Conservation (phyloP, 208 protist genomes). For the Crithidia acanthocephali region DNA sequence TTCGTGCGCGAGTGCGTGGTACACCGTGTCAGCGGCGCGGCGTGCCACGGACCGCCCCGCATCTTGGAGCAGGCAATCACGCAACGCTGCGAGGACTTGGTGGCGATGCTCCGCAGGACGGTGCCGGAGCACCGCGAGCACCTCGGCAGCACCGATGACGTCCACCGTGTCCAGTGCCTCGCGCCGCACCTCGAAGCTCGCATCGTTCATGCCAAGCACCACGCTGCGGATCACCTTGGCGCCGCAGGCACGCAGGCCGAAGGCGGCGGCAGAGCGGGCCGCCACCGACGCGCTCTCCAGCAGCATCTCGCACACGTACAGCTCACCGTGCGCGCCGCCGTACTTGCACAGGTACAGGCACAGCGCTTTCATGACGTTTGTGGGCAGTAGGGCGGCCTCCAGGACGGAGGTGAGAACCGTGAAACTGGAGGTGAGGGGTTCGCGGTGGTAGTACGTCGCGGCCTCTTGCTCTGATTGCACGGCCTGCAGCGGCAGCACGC, state of each 20-base stretch:
- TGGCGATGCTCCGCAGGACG: conserved; percentile 49
- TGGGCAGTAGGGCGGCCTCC: conserved; percentile 49
- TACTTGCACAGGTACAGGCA: conserved; percentile 65
- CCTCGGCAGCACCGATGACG: conserved; percentile 32
- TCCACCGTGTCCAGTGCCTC: conserved; percentile 67
- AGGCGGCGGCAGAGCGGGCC: conserved; percentile 52
- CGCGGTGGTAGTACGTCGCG: conserved; percentile 39
- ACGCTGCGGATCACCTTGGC: conserved; percentile 60
- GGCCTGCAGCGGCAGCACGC: conserved; percentile 7
- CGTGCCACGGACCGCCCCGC: conserved; percentile 34
- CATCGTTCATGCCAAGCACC: conserved; percentile 67
- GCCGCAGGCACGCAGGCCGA: conserved; percentile 68
- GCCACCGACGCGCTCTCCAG: conserved; percentile 42
- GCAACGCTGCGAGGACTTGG: conserved; percentile 57
- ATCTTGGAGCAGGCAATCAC: conserved; percentile 68
- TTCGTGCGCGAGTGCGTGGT: conserved; percentile 13
- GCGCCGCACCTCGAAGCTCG: conserved; percentile 45
- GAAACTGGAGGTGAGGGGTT: conserved; percentile 54
- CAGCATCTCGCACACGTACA: conserved; percentile 59
- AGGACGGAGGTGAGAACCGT: conserved; percentile 50
- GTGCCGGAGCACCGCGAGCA: conserved; percentile 44
- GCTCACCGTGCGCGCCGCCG: conserved; percentile 63
- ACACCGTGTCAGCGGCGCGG: conserved; percentile 46
- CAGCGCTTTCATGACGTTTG: conserved; percentile 53
- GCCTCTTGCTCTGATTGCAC: conserved; percentile 36